Percentiles rank a stretch among this genome's conserved stretches.
Evolutionary conservation across 2,329 filamentous ascomycete species (phyloP).

Genomic region (Aureobasidium namibiae): DNA sequence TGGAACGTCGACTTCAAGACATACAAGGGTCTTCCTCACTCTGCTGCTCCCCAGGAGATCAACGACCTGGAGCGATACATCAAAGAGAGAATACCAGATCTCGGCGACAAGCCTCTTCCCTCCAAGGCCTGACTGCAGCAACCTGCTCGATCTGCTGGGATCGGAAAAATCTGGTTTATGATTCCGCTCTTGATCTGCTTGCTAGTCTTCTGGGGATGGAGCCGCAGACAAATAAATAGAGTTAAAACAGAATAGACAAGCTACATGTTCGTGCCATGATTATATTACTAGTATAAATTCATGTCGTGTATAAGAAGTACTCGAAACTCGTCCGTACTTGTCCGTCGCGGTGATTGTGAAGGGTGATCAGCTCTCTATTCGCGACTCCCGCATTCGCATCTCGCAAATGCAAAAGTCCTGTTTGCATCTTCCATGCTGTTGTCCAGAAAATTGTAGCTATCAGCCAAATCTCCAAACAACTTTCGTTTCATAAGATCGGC

Average conservation of each 20-base stretch:
- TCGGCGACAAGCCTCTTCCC: slow-evolving; percentile 28
- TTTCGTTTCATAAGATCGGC: not conserved
- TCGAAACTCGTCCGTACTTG: not conserved
- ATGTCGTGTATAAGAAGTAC: not conserved
- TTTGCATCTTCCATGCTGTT: not conserved
- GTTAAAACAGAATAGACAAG: not conserved
- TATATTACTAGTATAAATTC: not conserved
- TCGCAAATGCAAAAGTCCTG: not conserved
- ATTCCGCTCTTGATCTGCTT: not conserved
- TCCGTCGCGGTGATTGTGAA: not conserved
- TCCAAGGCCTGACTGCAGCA: slow-evolving; percentile 10
- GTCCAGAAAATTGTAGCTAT: not conserved
- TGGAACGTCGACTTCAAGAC: slow-evolving; percentile 67
- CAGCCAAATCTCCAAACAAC: not conserved
- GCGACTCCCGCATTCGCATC: not conserved
- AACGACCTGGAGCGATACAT: slow-evolving; percentile 67
- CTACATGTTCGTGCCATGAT: not conserved
- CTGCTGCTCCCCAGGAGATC: slow-evolving; percentile 68
- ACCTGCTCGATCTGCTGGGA: not conserved
- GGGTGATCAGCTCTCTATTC: not conserved
- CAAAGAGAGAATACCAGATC: slow-evolving; percentile 42
- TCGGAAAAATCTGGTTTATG: not conserved
- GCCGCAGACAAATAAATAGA: not conserved
- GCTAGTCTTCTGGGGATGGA: not conserved
- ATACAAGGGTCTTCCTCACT: slow-evolving; percentile 71